Percentiles rank a stretch among this genome's conserved stretches.
These are phyloP conservation scores for Spiraea crenata DNA, from an alignment of 331 rosid species.

Conservation along the genomic window DNA sequence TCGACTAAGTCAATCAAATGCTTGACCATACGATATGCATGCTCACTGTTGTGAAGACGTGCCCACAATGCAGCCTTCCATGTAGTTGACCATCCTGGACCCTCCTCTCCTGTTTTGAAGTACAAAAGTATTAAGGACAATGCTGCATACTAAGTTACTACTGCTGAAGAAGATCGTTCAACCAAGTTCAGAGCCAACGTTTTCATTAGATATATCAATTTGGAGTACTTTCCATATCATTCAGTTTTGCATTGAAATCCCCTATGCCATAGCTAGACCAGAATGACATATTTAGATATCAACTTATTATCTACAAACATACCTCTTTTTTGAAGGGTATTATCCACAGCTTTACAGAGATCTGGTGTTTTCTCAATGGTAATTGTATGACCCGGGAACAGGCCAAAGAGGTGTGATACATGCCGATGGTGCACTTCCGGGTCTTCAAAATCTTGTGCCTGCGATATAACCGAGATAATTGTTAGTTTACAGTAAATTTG, in stretches of 20 bases:
- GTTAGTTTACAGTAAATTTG: slow-evolving; percentile 8
- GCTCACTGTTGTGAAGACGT: slow-evolving; percentile 79
- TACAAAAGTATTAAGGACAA: slow-evolving; percentile 6
- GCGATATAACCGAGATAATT: slow-evolving; percentile 9
- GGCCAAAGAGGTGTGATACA: slow-evolving; percentile 80
- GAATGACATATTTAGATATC: slow-evolving; percentile 14
- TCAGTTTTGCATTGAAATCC: neutral
- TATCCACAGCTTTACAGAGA: slow-evolving; percentile 71
- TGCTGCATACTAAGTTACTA: neutral
- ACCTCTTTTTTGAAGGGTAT: slow-evolving; percentile 82
- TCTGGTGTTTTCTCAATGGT: slow-evolving; percentile 66
- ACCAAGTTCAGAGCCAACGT: neutral
- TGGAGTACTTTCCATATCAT: neutral
- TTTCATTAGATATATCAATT: neutral
- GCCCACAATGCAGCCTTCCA: slow-evolving; percentile 92
- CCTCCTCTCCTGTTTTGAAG: slow-evolving; percentile 72
- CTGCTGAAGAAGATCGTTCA: neutral
- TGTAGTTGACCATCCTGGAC: slow-evolving; percentile 97
- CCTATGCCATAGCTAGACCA: neutral
- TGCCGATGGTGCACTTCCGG: slow-evolving; percentile 81
- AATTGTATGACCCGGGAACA: slow-evolving; percentile 89
- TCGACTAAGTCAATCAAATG: slow-evolving; percentile 82
- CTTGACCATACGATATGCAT: slow-evolving; percentile 83
- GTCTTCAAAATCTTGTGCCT: slow-evolving; percentile 86
- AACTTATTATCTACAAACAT: slow-evolving; percentile 24